Evolutionary conservation across 495 filamentous ascomycete genomes (phyloP).

Genomic region (Talaromyces wortmannii): DNA sequence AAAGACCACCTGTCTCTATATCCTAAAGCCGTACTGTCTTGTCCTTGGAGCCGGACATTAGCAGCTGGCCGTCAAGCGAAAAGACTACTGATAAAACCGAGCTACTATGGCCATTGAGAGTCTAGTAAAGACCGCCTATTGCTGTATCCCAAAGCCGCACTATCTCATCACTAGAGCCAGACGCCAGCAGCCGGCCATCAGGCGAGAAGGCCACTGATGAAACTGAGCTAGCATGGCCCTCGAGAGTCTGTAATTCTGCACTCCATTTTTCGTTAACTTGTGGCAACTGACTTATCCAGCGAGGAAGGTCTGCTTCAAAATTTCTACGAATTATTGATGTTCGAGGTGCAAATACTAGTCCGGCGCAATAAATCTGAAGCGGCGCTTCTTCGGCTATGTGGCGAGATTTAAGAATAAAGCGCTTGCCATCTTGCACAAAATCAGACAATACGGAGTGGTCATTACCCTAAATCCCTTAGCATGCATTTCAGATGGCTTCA

Average conservation of each 20-base stretch:
- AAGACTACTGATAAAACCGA: constrained; percentile 12
- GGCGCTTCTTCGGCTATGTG: constrained; percentile 23
- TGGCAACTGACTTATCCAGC: constrained; percentile 10
- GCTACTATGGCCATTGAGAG: constrained; percentile 11
- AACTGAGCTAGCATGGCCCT: constrained; percentile 7
- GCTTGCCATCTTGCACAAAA: constrained; percentile 24
- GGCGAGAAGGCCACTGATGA: constrained; percentile 18
- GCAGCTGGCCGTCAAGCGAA: constrained; percentile 10
- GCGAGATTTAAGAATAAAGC: constrained; percentile 24
- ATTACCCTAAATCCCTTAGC: constrained; percentile 4
- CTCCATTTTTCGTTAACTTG: constrained; percentile 9
- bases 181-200: constrained; percentile 16
- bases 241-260: constrained; percentile 13
- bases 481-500: background rate
- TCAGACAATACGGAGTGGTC: constrained; percentile 9
- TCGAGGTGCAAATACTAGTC: constrained; percentile 26
- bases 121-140: constrained; percentile 12
- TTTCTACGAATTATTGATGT: constrained; percentile 17
- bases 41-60: constrained; percentile 18
- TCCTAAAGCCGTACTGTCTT: constrained; percentile 29
- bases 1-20: constrained; percentile 8
- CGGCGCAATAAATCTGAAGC: constrained; percentile 17
- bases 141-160: constrained; percentile 26
- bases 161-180: constrained; percentile 17
- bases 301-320: constrained; percentile 10